Conservation (phyloP, 768 basidiomycete species). For the Royoungia palumana region DNA sequence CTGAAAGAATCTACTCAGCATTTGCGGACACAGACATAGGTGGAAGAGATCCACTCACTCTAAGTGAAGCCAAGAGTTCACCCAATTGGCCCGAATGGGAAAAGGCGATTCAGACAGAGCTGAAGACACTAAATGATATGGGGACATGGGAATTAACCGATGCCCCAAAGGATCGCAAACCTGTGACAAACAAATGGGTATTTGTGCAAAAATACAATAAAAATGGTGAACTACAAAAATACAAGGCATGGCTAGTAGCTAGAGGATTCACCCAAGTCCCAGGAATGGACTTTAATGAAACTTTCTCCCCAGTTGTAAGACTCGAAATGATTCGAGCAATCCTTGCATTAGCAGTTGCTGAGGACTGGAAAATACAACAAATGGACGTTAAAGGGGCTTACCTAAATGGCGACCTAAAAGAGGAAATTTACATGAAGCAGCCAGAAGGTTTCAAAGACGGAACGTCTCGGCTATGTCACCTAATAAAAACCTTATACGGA, state of each 20-base stretch:
- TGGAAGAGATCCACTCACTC: background rate
- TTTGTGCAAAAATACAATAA: background rate
- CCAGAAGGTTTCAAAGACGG: constrained; percentile 24
- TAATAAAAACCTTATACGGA: constrained; percentile 27
- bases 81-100: background rate
- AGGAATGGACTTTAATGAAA: constrained; percentile 36
- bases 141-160: background rate
- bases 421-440: constrained; percentile 34
- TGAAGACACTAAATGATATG: constrained; percentile 14
- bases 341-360: constrained; percentile 15
- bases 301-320: constrained; percentile 28
- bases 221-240: constrained; percentile 7
- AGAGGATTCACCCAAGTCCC: constrained; percentile 37
- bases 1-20: no score
- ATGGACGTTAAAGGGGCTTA: constrained; percentile 32
- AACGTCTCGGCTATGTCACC: constrained; percentile 13
- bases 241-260: constrained; percentile 38
- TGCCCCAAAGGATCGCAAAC: background rate
- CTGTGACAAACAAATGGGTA: background rate
- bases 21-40: no score
- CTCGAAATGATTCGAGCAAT: constrained; percentile 21
- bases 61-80: background rate
- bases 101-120: background rate
- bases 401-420: constrained; percentile 28
- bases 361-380: constrained; percentile 28